Base-by-base conservation (phyloP, 306 rosid species). In the Ochetophila trinervis region DNA sequence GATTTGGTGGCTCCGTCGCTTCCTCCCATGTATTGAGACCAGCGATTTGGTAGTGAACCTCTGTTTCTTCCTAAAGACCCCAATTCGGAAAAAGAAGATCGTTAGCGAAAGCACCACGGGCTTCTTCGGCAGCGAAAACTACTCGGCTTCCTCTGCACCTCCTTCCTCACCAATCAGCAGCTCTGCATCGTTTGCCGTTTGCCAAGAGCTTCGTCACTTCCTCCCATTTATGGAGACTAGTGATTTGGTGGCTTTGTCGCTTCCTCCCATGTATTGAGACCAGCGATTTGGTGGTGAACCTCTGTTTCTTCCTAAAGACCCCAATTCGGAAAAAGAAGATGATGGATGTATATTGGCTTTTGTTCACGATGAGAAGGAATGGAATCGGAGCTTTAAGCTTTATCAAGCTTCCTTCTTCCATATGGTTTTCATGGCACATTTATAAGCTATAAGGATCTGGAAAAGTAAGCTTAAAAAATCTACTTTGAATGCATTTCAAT, bases 371-470 rank as follows among this genome's bases (percentile, higher is more conserved):
- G 99, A 93, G 70, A 90, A 86, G 72, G 90, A 86, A 27, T 88
- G 96, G 88, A 78, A 70, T 93, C 97, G 0, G 88, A 86, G 77
- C 69, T 93, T 5, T 94, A 93, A 27, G 97, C 99, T 36, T 35
- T 82, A 74, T 93, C n/a, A 50, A 86, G 68, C 91, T 93, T 19
- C 97, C 99, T 0, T 90, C 96, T 93, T 56, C 99, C 99, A 0
- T 93, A 90, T 60, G 99, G 99, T 10, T 93, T 93, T 49, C 99
- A 93, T 66, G 99, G 99, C 17, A 93, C 97, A 12, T 93, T 93
- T 76, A 86, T 90, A 63, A 77, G 78, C 34, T 71, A 88, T 0
- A 69, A 83, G 55, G 91, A 88, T 55, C 63, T 93, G 57, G 64
- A 49, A 77, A 86, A 73, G 50, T 97, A 93, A 63, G 89, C 76